A percentile compares a stretch with the other conserved stretches of the same genome.
Conservation (phyloP, 1,284 basidiomycete species). For the Athelia sp. region DNA sequence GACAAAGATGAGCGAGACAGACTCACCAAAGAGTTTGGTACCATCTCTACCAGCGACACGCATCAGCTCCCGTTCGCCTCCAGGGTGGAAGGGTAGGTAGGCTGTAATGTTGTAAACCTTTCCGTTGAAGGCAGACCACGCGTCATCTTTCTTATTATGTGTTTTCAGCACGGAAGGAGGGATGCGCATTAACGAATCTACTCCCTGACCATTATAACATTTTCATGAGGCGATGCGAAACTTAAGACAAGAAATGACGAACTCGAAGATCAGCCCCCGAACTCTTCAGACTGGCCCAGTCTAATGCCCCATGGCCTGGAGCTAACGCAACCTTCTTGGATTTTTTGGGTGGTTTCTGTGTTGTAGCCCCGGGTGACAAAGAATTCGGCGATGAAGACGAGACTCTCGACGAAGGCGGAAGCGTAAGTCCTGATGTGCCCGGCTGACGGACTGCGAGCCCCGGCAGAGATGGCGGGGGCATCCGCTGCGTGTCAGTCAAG, state of each 20-base stretch:
- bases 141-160: slow-evolving; percentile 84
- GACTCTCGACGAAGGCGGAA: slow-evolving; percentile 25
- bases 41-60: slow-evolving; percentile 95
- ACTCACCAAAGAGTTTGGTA: slow-evolving; percentile 86
- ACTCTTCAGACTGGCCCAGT: slow-evolving; percentile 88
- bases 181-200: slow-evolving; percentile 66
- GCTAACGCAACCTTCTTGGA: slow-evolving; percentile 83
- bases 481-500: slow-evolving; percentile 50
- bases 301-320: slow-evolving; percentile 89
- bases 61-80: slow-evolving; percentile 92
- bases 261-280: slow-evolving; percentile 79
- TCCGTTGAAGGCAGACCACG: slow-evolving; percentile 90
- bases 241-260: slow-evolving; percentile 19
- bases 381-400: slow-evolving; percentile 33
- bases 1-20: too few relatives aligned
- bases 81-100: slow-evolving; percentile 91
- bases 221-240: slow-evolving; percentile 5
- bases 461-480: slow-evolving; percentile 70
- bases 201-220: slow-evolving; percentile 40
- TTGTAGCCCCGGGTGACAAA: slow-evolving; percentile 57
- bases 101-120: slow-evolving; percentile 97
- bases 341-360: slow-evolving; percentile 52
- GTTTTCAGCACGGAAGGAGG: slow-evolving; percentile 80
- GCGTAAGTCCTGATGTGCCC: slow-evolving; percentile 22
- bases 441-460: slow-evolving; percentile 40